These are phyloP conservation scores for Suhomyces bribrorum DNA, from an alignment of 1,139 yeast genomes.

Conservation along the genomic window DNA sequence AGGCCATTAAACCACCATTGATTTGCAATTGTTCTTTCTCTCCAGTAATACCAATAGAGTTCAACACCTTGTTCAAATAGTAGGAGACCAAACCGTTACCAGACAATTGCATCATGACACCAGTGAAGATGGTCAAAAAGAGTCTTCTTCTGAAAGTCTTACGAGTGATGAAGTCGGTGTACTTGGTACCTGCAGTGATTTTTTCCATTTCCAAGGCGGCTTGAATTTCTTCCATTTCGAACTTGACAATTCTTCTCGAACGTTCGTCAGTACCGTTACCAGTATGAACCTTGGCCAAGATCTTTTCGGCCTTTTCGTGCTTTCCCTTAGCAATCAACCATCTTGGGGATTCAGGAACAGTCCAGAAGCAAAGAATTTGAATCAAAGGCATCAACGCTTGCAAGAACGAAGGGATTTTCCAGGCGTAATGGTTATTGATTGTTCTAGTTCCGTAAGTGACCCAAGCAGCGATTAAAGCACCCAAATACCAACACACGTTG, in stretches of 20 bases:
- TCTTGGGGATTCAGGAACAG: conserved; percentile 52
- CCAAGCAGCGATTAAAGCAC: conserved; percentile 59
- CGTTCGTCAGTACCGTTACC: conserved; percentile 34
- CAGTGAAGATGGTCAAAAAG: conserved; percentile 35
- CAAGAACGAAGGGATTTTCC: conserved; percentile 51
- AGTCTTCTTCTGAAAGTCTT: conserved; percentile 47
- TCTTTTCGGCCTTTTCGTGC: conserved; percentile 32
- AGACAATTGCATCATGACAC: conserved; percentile 46
- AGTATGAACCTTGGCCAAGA: conserved; percentile 42
- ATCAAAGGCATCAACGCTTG: conserved; percentile 41
- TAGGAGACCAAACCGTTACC: conserved; percentile 57
- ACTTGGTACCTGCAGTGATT: conserved; percentile 25
- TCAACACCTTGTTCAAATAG: conserved; percentile 49
- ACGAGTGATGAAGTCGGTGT: conserved; percentile 37
- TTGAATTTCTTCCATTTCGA: conserved; percentile 48
- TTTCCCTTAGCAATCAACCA: conserved; percentile 41
- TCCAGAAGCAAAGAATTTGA: conserved; percentile 29
- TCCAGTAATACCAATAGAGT: conserved; percentile 50
- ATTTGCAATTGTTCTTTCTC: conserved; percentile 45
- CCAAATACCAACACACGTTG: conserved; percentile 47
- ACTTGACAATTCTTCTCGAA: conserved; percentile 39
- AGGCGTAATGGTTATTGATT: conserved; percentile 29
- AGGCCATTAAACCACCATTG: conserved; percentile 47
- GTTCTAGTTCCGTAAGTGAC: conserved; percentile 49
- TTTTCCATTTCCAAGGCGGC: conserved; percentile 40